phyloP scores from a whole-genome alignment of 1,139 yeast genomes.

The Waltiozyma sp. region DNA sequence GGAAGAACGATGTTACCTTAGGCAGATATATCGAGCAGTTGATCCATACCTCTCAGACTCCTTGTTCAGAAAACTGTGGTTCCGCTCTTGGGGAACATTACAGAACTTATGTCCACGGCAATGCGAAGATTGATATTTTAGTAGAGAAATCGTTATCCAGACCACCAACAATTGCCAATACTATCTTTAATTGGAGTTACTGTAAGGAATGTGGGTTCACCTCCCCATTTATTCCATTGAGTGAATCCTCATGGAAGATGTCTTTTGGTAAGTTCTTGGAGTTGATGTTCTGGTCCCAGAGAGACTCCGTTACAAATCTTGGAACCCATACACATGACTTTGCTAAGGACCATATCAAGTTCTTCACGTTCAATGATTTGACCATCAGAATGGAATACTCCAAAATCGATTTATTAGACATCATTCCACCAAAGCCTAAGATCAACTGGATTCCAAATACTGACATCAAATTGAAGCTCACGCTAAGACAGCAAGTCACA shows the following conservation, averaged over 20 bases:
- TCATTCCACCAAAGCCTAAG: slow-evolving; percentile 66
- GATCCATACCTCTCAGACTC: slow-evolving; percentile 52
- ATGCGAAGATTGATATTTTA: slow-evolving; percentile 69
- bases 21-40: slow-evolving; percentile 83
- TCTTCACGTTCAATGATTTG: slow-evolving; percentile 72
- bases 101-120: slow-evolving; percentile 81
- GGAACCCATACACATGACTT: slow-evolving; percentile 71
- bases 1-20: slow-evolving; percentile 82
- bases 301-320: slow-evolving; percentile 29
- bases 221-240: slow-evolving; percentile 78
- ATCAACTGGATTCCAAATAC: slow-evolving; percentile 64
- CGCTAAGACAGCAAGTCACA: slow-evolving; percentile 44
- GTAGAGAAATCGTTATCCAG: slow-evolving; percentile 50
- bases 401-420: slow-evolving; percentile 62
- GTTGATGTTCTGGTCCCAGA: slow-evolving; percentile 65
- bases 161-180: slow-evolving; percentile 50
- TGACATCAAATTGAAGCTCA: slow-evolving; percentile 59
- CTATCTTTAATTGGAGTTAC: slow-evolving; percentile 85
- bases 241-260: slow-evolving; percentile 79
- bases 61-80: slow-evolving; percentile 79
- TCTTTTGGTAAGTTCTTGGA: slow-evolving; percentile 92
- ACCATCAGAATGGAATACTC: slow-evolving; percentile 75
- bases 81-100: slow-evolving; percentile 64
- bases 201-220: slow-evolving; percentile 71
- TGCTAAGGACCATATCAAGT: slow-evolving; percentile 69